phyloP scores from a whole-genome alignment of 1,284 basidiomycete genomes.

The Trichosporon sp. region DNA sequence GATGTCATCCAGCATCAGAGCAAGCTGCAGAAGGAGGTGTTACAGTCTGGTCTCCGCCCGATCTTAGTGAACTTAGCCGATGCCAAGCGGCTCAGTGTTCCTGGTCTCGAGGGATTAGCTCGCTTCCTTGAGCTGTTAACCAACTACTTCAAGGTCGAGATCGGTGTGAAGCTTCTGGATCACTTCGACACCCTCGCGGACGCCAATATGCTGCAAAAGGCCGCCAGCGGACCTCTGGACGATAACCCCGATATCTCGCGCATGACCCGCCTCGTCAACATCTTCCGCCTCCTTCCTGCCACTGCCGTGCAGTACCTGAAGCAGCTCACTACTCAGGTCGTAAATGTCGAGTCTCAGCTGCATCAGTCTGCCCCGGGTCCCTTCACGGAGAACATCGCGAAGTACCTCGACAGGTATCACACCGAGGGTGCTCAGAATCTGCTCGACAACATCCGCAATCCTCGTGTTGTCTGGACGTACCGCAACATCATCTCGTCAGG shows the following conservation, averaged over 20 bases:
- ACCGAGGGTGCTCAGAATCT: constrained; percentile 79
- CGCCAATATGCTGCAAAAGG: constrained; percentile 70
- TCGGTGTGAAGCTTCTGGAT: constrained; percentile 93
- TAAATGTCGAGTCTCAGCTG: constrained; percentile 88
- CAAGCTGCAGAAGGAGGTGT: constrained; percentile 88
- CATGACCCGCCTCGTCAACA: constrained; percentile 88
- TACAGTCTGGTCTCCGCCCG: constrained; percentile 91
- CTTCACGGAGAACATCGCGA: constrained; percentile 88
- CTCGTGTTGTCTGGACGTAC: constrained; percentile 70
- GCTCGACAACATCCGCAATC: constrained; percentile 67
- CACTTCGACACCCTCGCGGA: constrained; percentile 84
- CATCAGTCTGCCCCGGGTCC: constrained; percentile 85
- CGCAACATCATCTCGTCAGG: constrained; percentile 72
- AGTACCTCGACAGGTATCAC: constrained; percentile 87
- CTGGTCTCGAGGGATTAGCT: constrained; percentile 89
- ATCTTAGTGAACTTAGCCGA: constrained; percentile 98
- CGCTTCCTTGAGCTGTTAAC: constrained; percentile 91
- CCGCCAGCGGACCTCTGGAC: constrained; percentile 69
- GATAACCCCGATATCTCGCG: constrained; percentile 91
- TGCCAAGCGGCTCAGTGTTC: constrained; percentile 87
- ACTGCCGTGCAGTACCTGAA: constrained; percentile 90
- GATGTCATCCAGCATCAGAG: constrained; percentile 85
- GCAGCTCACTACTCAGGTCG: constrained; percentile 75
- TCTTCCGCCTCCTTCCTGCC: constrained; percentile 91
- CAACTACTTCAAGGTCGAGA: constrained; percentile 99